Evolutionary conservation across 1,284 basidiomycete species (phyloP).

Genomic region (Macrocybe sp.): DNA sequence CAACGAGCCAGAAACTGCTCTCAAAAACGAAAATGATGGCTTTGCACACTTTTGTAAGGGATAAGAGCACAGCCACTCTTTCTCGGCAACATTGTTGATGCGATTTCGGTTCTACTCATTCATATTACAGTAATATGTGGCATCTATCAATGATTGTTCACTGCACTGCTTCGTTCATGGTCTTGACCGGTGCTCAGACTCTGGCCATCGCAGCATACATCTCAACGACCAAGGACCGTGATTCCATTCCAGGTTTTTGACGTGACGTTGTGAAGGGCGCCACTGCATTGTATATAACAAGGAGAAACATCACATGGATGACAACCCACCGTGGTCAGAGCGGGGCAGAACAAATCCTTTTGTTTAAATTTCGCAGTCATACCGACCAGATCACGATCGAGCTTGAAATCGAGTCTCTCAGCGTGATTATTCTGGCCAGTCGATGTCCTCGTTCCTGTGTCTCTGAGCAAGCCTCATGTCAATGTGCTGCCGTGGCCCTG

Average conservation of each 20-base stretch:
- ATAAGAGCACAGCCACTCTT: too few species aligned
- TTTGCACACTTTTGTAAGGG: too few species aligned
- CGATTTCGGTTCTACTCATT: too few species aligned
- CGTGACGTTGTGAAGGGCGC: conserved; percentile 8
- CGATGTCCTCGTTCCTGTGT: conserved; percentile 45
- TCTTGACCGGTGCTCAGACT: not conserved
- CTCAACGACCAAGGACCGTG: not conserved
- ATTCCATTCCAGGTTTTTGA: conserved; percentile 8
- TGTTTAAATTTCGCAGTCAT: too few species aligned
- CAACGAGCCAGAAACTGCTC: not conserved
- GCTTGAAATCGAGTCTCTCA: conserved; percentile 11
- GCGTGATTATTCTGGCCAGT: conserved; percentile 64
- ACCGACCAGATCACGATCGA: not conserved
- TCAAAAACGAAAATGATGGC: too few species aligned
- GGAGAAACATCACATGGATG: conserved; percentile 7
- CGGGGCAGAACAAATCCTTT: too few species aligned
- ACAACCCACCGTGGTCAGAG: conserved; percentile 4
- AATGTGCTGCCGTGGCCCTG: conserved; percentile 57
- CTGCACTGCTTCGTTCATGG: not conserved
- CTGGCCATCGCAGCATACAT: not conserved
- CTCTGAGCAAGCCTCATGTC: conserved; percentile 53
- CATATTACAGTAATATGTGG: too few species aligned
- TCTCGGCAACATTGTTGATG: too few species aligned
- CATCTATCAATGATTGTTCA: not conserved
- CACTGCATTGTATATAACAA: conserved; percentile 4